A percentile compares a stretch with the other conserved stretches of the same genome.
Evolutionary conservation across 2,329 filamentous ascomycete species (phyloP).

Genomic region (Aspergillus sp.): DNA sequence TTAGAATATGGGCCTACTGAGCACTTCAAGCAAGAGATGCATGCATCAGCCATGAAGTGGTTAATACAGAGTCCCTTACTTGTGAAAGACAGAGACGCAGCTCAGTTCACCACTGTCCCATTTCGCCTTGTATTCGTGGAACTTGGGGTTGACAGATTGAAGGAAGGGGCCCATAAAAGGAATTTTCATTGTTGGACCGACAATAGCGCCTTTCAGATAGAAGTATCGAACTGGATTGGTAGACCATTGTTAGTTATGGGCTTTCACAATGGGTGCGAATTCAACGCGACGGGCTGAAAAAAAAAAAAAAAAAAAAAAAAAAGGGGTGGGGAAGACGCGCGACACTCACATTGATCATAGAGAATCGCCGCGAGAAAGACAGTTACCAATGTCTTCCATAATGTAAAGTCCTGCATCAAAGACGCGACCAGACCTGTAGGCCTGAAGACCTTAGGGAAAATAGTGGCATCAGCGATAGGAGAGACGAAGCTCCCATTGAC

Average conservation of each 20-base stretch:
- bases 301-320: not conserved
- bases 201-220: slow-evolving; percentile 65
- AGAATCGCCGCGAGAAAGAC: slow-evolving; percentile 62
- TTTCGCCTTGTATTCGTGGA: slow-evolving; percentile 82
- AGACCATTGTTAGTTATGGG: slow-evolving; percentile 1
- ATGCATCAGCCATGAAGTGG: not conserved
- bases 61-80: slow-evolving; percentile 49
- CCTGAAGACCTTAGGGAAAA: slow-evolving; percentile 47
- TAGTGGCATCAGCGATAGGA: slow-evolving; percentile 55
- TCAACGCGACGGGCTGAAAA: not conserved
- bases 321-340: not conserved
- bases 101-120: slow-evolving; percentile 87
- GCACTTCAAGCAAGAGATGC: not conserved
- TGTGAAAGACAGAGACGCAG: slow-evolving; percentile 98
- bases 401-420: slow-evolving; percentile 50
- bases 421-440: slow-evolving; percentile 45
- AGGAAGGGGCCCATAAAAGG: slow-evolving; percentile 95
- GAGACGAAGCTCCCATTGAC: slow-evolving; percentile 63
- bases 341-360: slow-evolving; percentile 78
- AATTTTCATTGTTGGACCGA: slow-evolving; percentile 65
- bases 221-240: slow-evolving; percentile 60
- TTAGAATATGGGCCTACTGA: not conserved
- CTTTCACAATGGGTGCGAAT: slow-evolving; percentile 7
- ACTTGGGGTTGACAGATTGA: slow-evolving; percentile 83
- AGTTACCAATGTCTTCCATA: slow-evolving; percentile 61